Evolutionary conservation across 2,329 filamentous ascomycete species (phyloP).

Genomic region (Neofusicoccum cordaticola): DNA sequence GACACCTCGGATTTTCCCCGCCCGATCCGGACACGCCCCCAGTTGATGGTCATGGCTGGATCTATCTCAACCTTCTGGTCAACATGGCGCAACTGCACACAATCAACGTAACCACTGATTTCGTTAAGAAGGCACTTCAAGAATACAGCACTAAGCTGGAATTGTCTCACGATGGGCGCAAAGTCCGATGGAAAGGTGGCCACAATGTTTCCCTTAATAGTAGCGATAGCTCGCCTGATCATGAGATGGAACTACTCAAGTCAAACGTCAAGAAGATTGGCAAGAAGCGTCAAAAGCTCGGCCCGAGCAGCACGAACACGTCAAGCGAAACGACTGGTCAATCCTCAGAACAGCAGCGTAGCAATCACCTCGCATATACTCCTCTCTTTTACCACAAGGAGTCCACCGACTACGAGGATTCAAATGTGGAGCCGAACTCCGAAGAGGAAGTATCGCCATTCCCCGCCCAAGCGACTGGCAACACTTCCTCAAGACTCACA

Average conservation of each 20-base stretch:
- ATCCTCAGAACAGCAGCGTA: background rate
- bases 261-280: background rate
- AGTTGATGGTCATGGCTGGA: slow-evolving; percentile 69
- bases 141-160: slow-evolving; percentile 74
- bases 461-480: slow-evolving; percentile 26
- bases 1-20: slow-evolving; percentile 67
- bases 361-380: slow-evolving; percentile 42
- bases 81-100: slow-evolving; percentile 84
- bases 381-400: slow-evolving; percentile 49
- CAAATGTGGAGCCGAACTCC: background rate
- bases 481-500: slow-evolving; percentile 42
- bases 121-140: slow-evolving; percentile 68
- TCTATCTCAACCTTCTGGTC: slow-evolving; percentile 76
- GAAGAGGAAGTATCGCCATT: slow-evolving; percentile 34
- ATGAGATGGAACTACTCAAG: background rate
- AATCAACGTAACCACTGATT: slow-evolving; percentile 75
- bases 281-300: slow-evolving; percentile 26
- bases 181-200: slow-evolving; percentile 76
- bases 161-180: slow-evolving; percentile 71
- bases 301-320: slow-evolving; percentile 22
- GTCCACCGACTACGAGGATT: slow-evolving; percentile 29
- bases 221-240: slow-evolving; percentile 55
- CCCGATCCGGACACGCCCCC: slow-evolving; percentile 42
- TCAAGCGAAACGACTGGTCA: slow-evolving; percentile 22
- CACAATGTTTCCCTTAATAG: slow-evolving; percentile 62